Evolutionary conservation across 805 yeast genomes (phyloP).

Genomic region (Martiniozyma abietophila): DNA sequence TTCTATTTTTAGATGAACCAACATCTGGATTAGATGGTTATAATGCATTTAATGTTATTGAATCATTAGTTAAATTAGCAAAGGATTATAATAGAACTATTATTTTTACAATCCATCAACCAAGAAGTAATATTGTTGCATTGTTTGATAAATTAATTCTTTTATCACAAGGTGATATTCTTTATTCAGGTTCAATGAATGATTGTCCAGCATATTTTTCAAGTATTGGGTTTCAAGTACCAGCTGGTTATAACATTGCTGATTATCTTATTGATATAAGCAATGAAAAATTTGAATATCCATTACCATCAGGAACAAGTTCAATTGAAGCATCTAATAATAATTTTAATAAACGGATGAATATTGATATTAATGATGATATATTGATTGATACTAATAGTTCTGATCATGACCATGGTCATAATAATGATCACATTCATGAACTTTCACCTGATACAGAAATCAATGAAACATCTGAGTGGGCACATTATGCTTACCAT

Average conservation of each 20-base stretch:
- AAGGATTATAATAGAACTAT: conserved; percentile 78
- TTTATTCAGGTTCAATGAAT: conserved; percentile 79
- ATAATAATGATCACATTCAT: conserved; percentile 25
- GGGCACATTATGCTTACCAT: conserved; percentile 81
- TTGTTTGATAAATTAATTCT: conserved; percentile 75
- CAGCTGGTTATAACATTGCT: conserved; percentile 86
- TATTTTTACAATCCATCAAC: conserved; percentile 92
- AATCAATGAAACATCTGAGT: conserved; percentile 47
- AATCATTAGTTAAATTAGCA: conserved; percentile 71
- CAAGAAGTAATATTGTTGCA: conserved; percentile 90
- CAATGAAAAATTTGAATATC: conserved; percentile 35
- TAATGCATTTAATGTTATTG: conserved; percentile 87
- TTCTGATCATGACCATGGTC: conserved; percentile 17
- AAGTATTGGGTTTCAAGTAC: conserved; percentile 71
- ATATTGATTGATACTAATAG: conserved; percentile 9
- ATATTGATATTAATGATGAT: no score
- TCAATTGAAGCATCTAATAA: not conserved
- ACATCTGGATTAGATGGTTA: conserved; percentile 93
- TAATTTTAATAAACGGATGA: no score
- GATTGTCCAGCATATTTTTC: conserved; percentile 69
- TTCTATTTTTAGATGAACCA: conserved; percentile 82
- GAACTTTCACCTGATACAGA: conserved; percentile 14
- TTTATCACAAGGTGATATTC: conserved; percentile 75
- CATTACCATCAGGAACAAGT: conserved; percentile 3
- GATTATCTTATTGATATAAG: conserved; percentile 90